Evolutionary conservation across 2,329 filamentous ascomycete species (phyloP), one percentile per base, ranked within the genome.

Genomic region (Exserohilum turcica): DNA sequence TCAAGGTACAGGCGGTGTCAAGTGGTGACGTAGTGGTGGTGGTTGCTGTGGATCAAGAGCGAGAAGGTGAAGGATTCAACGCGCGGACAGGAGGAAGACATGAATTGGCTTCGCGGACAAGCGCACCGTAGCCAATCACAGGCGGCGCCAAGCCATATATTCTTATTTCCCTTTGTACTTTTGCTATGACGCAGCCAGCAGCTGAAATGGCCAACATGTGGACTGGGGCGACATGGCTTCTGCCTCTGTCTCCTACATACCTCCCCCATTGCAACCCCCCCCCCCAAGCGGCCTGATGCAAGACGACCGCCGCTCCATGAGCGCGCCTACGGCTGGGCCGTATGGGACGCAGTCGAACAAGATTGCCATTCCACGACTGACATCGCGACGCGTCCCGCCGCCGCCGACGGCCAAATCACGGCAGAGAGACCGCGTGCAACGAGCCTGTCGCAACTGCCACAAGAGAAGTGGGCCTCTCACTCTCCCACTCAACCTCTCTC

Each of bases 391-490:
- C 52, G 52, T 13, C 48, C 47, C 37, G 29, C 47, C 47, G 21
- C 42, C 47, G 13, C 19, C 37, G 3, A 51, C 42, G n/a, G 8
- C 47, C n/a, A 43, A 43, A 36, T 54, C 52, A 19, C 52, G 52
- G 15, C 47, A 42, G 3, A 49, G 45, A 32, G 46, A 59, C 16
- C 52, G 57, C 40, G 40, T 59, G 7, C 43, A 36, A 36, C 39
- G 51, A 48, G 57, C 57, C 24, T 59, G 57, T 38, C 54, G 40
- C 1, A 59, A 56, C 38, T 63, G 60, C 31, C 60, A 56, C 29
- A 59, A 59, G 33, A 47, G 53, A 48, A 63, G 60, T 61, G 38
- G 28, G 57, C 50, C 42, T 12, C n/a, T n/a, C n/a, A n/a, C n/a
- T n/a, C n/a, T n/a, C n/a, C n/a, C 37, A 24, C 15, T 16, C 31